Conservation (phyloP, 768 basidiomycete species). For the Dictyophora rubrovolvata region DNA sequence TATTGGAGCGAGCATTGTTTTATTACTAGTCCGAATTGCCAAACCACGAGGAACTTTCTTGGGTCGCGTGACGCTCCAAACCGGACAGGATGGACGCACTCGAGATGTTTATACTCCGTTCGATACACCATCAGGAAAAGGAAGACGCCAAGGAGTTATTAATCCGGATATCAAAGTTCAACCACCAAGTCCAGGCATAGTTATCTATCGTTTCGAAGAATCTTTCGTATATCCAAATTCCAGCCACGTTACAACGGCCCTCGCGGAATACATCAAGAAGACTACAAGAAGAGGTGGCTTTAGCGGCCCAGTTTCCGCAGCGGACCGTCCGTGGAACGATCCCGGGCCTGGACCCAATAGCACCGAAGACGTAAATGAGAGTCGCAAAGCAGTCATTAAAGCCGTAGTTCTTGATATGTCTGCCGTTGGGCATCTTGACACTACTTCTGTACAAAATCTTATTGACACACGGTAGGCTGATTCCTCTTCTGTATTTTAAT, state of each 20-base stretch:
- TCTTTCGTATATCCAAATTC: slow-evolving; percentile 81
- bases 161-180: slow-evolving; percentile 63
- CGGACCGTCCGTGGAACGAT: slow-evolving; percentile 92
- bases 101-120: slow-evolving; percentile 71
- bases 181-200: slow-evolving; percentile 73
- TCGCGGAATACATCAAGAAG: slow-evolving; percentile 75
- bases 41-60: slow-evolving; percentile 86
- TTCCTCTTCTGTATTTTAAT: not conserved
- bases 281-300: slow-evolving; percentile 71
- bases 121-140: slow-evolving; percentile 18
- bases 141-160: slow-evolving; percentile 34
- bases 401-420: slow-evolving; percentile 92
- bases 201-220: slow-evolving; percentile 90
- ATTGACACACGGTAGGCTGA: slow-evolving; percentile 49
- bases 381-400: slow-evolving; percentile 54
- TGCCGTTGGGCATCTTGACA: slow-evolving; percentile 78
- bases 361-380: slow-evolving; percentile 39
- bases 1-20: slow-evolving; percentile 63
- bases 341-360: slow-evolving; percentile 54
- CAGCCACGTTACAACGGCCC: slow-evolving; percentile 51
- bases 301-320: slow-evolving; percentile 46
- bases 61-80: slow-evolving; percentile 50
- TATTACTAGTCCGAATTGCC: slow-evolving; percentile 80
- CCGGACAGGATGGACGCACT: slow-evolving; percentile 18
- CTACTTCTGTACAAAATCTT: slow-evolving; percentile 83